Percentiles rank a stretch among this genome's conserved stretches.
These are phyloP conservation scores for Euclidium syriacum DNA, from an alignment of 345 rosid genomes.

Conservation along the genomic window DNA sequence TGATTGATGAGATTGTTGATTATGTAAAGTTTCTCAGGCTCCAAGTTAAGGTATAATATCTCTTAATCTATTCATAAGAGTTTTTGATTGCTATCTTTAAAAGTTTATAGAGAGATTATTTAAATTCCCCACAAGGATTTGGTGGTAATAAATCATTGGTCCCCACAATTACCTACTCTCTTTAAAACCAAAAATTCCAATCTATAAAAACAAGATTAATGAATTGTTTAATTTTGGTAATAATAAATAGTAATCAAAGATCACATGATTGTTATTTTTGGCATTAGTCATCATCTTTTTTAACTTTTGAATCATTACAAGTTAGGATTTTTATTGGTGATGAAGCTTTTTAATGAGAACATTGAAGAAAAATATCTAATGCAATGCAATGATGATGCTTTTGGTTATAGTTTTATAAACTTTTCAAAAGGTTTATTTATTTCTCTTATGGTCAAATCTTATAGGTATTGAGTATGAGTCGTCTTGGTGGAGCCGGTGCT, in stretches of 20 bases:
- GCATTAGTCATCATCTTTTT: slow-evolving; percentile 23
- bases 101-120: slow-evolving; percentile 13
- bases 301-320: slow-evolving; percentile 12
- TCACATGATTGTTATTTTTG: slow-evolving; percentile 13
- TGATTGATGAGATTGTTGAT: slow-evolving; percentile 99
- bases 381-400: slow-evolving; percentile 10
- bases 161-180: slow-evolving; percentile 26
- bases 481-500: slow-evolving; percentile 97
- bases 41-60: slow-evolving; percentile 82
- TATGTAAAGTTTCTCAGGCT: slow-evolving; percentile 98
- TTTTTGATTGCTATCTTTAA: background rate
- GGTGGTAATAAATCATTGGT: slow-evolving; percentile 24
- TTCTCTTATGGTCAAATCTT: slow-evolving; percentile 18
- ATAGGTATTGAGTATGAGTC: slow-evolving; percentile 98
- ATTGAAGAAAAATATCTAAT: slow-evolving; percentile 13
- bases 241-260: slow-evolving; percentile 13
- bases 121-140: slow-evolving; percentile 10
- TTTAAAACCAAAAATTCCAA: slow-evolving; percentile 1
- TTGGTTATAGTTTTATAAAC: background rate
- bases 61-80: background rate
- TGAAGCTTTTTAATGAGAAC: slow-evolving; percentile 3
- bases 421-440: background rate
- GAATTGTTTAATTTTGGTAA: slow-evolving; percentile 18
- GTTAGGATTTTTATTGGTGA: slow-evolving; percentile 5
- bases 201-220: slow-evolving; percentile 13